phyloP scores from a whole-genome alignment of 2,329 filamentous ascomycete genomes.

The Scedosporium apiospermum region DNA sequence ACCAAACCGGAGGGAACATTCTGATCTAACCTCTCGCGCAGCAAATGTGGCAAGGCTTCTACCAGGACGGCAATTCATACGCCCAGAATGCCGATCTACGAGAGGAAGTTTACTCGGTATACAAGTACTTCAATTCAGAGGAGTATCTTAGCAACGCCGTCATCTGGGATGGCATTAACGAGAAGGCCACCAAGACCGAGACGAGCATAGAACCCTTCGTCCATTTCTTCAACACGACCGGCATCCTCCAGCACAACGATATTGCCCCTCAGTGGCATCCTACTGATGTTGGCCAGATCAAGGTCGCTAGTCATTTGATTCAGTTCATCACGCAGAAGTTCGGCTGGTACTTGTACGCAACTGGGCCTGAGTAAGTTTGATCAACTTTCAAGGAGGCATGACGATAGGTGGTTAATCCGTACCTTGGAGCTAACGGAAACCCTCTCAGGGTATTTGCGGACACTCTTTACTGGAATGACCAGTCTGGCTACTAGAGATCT shows the following conservation, averaged over 20 bases:
- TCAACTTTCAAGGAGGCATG: background rate
- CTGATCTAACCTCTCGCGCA: slow-evolving; percentile 14
- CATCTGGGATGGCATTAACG: slow-evolving; percentile 29
- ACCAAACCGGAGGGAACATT: background rate
- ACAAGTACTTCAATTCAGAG: slow-evolving; percentile 40
- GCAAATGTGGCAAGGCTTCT: slow-evolving; percentile 47
- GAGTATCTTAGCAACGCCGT: slow-evolving; percentile 28
- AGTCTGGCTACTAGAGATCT: slow-evolving; percentile 27
- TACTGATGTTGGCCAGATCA: slow-evolving; percentile 52
- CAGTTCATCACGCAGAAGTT: slow-evolving; percentile 47
- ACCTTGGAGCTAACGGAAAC: background rate
- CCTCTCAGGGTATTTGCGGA: slow-evolving; percentile 15
- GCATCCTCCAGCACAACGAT: slow-evolving; percentile 53
- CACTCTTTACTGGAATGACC: slow-evolving; percentile 44
- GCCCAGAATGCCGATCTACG: slow-evolving; percentile 34
- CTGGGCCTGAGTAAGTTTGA: slow-evolving; percentile 40
- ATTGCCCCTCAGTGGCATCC: slow-evolving; percentile 49
- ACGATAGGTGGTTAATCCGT: background rate
- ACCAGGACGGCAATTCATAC: slow-evolving; percentile 38
- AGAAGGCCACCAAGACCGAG: slow-evolving; percentile 21
- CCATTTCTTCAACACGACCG: slow-evolving; percentile 52
- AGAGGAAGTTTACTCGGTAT: slow-evolving; percentile 39
- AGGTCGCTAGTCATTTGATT: slow-evolving; percentile 49
- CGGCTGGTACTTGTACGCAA: slow-evolving; percentile 45
- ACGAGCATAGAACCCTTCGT: slow-evolving; percentile 35